Evolutionary conservation across 805 yeast species (phyloP).

Genomic region (Candida ipomoeae): DNA sequence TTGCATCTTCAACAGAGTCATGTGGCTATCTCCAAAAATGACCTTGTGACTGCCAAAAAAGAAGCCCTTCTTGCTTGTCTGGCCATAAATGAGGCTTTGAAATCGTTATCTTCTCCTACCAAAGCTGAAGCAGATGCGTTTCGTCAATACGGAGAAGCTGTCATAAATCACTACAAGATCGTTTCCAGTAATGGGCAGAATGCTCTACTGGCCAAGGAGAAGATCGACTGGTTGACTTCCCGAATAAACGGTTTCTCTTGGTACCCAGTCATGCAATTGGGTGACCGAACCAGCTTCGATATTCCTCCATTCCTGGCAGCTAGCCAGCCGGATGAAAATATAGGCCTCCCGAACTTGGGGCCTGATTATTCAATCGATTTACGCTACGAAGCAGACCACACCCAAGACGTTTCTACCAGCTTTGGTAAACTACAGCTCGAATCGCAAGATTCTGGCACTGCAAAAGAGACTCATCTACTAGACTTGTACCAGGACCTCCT

Average conservation of each 20-base stretch:
- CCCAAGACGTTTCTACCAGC: not conserved
- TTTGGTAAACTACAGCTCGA: not conserved
- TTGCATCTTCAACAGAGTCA: conserved; percentile 12
- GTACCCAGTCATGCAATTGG: conserved; percentile 13
- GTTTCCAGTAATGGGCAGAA: conserved; percentile 7
- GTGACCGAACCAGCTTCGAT: conserved; percentile 2
- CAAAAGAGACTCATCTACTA: not conserved
- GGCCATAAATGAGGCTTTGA: conserved; percentile 8
- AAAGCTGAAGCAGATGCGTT: not conserved
- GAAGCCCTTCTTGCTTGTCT: conserved; percentile 11
- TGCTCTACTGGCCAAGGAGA: conserved; percentile 15
- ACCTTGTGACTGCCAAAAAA: conserved; percentile 8
- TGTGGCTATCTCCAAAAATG: conserved; percentile 8
- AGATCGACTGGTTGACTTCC: conserved; percentile 17
- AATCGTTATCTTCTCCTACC: not conserved
- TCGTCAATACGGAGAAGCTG: conserved; percentile 9
- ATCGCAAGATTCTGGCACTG: not conserved
- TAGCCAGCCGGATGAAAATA: not conserved
- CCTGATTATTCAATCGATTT: not conserved
- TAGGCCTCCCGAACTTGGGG: conserved; percentile 5
- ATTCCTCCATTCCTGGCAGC: conserved; percentile 6
- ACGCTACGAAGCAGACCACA: not conserved
- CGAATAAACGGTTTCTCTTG: conserved; percentile 13
- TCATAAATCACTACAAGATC: conserved; percentile 8
- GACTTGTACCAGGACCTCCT: conserved; percentile 45